These are phyloP conservation scores for Phytomonas sp. DNA, from an alignment of 208 protist species.

Conservation along the genomic window DNA sequence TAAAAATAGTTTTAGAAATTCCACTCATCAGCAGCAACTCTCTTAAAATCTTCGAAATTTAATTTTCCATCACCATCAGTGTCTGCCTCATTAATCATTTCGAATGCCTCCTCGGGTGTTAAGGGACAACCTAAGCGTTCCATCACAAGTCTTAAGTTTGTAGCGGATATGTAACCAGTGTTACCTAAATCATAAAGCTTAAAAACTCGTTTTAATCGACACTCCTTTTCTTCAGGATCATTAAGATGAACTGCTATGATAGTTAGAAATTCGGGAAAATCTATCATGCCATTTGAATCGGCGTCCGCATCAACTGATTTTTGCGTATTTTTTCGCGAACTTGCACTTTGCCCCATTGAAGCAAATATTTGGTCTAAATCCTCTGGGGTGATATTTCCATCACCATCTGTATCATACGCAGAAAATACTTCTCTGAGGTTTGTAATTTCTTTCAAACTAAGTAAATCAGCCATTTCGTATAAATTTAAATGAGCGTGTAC, in stretches of 20 bases:
- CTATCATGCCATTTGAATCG: constrained; percentile 96
- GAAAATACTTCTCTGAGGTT: constrained; percentile 99
- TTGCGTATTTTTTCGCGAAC: constrained; percentile 86
- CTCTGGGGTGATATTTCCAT: constrained; percentile 97
- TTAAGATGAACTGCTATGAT: constrained; percentile 85
- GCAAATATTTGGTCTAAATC: constrained; percentile 99
- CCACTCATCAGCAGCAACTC: constrained; percentile 64
- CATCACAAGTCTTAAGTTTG: constrained; percentile 91
- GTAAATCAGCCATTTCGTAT: constrained; percentile 77
- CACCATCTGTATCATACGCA: constrained; percentile 98
- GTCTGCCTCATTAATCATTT: constrained; percentile 90
- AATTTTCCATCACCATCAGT: constrained; percentile 84
- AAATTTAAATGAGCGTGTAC: background rate
- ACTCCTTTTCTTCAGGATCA: constrained; percentile 86
- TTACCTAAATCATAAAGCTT: constrained; percentile 92
- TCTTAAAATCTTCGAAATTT: constrained; percentile 82
- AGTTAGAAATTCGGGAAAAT: constrained; percentile 96
- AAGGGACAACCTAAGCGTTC: constrained; percentile 88
- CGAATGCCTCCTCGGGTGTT: constrained; percentile 83
- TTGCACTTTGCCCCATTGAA: constrained; percentile 96
- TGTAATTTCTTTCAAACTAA: constrained; percentile 98
- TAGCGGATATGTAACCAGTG: constrained; percentile 88
- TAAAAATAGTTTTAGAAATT: background rate
- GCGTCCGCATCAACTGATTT: constrained; percentile 97
- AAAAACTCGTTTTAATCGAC: constrained; percentile 90